A percentile compares a stretch with the other conserved stretches of the same genome.
Conservation (phyloP, 345 rosid genomes). For the Atalantia buxifolia region DNA sequence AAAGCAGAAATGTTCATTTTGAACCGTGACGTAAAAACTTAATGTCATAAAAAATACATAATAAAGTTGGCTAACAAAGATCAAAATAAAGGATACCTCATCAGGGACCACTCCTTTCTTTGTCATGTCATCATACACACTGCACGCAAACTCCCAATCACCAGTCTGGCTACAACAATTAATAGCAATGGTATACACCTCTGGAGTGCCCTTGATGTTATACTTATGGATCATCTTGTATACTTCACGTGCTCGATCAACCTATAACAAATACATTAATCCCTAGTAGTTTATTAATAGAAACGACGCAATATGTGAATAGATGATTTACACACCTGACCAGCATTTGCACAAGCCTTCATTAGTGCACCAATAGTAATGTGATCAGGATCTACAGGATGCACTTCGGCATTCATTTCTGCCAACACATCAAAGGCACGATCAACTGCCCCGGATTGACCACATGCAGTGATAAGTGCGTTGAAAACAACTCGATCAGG, state of each 20-base stretch:
- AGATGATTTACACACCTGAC: slow-evolving; percentile 53
- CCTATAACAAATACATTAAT: slow-evolving; percentile 43
- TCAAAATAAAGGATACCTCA: slow-evolving; percentile 48
- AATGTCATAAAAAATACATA: not conserved
- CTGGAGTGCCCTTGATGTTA: slow-evolving; percentile 84
- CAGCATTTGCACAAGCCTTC: slow-evolving; percentile 84
- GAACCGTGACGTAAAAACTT: not conserved
- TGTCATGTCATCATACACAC: slow-evolving; percentile 72
- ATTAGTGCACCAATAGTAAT: slow-evolving; percentile 85
- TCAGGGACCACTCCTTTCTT: slow-evolving; percentile 72
- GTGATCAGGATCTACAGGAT: slow-evolving; percentile 95
- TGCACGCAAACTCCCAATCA: slow-evolving; percentile 79
- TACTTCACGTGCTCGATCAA: slow-evolving; percentile 76
- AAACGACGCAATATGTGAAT: not conserved
- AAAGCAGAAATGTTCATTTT: slow-evolving; percentile 2
- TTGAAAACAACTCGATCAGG: slow-evolving; percentile 98
- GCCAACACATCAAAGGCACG: slow-evolving; percentile 98
- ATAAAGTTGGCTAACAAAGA: not conserved
- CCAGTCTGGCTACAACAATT: slow-evolving; percentile 82
- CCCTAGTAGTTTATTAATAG: not conserved
- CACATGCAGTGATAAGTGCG: slow-evolving; percentile 97
- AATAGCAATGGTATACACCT: slow-evolving; percentile 83
- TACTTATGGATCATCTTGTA: slow-evolving; percentile 70
- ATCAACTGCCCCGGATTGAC: slow-evolving; percentile 92
- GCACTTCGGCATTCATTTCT: slow-evolving; percentile 82